Base-by-base conservation (phyloP, 2,329 filamentous ascomycete genomes). In the Plectosphaerella sp. region DNA sequence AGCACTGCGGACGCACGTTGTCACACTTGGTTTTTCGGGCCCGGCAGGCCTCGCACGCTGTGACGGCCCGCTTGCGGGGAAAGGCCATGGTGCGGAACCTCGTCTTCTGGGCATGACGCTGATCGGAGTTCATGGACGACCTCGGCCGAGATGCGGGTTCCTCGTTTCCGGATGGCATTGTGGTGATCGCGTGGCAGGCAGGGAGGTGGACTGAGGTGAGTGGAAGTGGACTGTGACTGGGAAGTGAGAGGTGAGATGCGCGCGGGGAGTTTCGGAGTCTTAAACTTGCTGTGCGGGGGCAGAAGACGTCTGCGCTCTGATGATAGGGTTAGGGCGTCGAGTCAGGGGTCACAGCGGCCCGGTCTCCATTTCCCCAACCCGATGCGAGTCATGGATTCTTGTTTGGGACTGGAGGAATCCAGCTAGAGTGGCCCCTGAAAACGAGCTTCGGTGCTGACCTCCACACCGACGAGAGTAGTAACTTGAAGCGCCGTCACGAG, bases 41-140 rank as follows among this genome's bases (percentile, higher is more conserved):
- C 33, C 53, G 47, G 15, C 50, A 54, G 28, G 48, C 47, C 10
- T 52, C 22, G 43, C 53, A 53, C 4, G 53, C 53, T n/a, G 53
- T 55, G 2, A 47, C 48, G 18, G 53, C 51, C 8, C 53, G 53
- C 25, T 55, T 55, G 43, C 71, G 60, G 14, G 68, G 67, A 43
- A 43, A 20, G 3, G 41, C 41, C 41, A 43, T 18, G 15, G 41
- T 20, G n/a, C 41, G 41, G 18, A 43, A 43, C 16, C n/a, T 43
- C n/a, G 41, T 18, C 16, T 43, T 43, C n/a, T 43, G 41, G 11
- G 41, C 41, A 43, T 20, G 41, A 4, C 41, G 41, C 16, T 43
- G n/a, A 12, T 43, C 41, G 7, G 41, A 8, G 10, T 6, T 4
- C n/a, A 43, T 16, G 41, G 41, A 18, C 6, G 41, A 43, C n/a